Evolutionary conservation across 176 grass and related monocot genomes (phyloP).

Genomic region (Cenchrus purpureus): DNA sequence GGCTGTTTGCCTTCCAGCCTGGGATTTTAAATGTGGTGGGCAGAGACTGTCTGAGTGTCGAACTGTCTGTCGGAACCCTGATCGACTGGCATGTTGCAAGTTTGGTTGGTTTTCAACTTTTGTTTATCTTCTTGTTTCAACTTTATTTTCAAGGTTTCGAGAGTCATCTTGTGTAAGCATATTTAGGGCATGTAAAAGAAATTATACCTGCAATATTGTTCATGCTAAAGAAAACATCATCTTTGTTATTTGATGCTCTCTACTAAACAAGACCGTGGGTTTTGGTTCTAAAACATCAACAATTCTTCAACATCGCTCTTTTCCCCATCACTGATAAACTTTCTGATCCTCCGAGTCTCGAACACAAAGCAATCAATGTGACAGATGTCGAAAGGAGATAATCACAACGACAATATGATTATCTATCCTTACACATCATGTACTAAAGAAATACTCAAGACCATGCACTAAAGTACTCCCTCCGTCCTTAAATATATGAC

Average conservation of each 20-base stretch:
- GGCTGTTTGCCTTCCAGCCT: slow-evolving; percentile 21
- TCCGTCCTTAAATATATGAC: too few species aligned
- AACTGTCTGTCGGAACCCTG: slow-evolving; percentile 4
- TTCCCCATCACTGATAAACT: background rate
- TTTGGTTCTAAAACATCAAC: background rate
- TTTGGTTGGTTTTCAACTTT: background rate
- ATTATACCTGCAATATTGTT: background rate
- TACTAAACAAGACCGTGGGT: background rate
- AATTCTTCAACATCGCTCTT: background rate
- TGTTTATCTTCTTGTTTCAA: background rate
- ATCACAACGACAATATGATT: background rate
- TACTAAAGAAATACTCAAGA: background rate
- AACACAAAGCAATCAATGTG: background rate
- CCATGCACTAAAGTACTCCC: too few species aligned
- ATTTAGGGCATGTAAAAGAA: background rate
- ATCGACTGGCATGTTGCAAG: background rate
- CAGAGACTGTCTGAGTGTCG: slow-evolving; percentile 2
- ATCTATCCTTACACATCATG: background rate
- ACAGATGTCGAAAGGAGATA: background rate
- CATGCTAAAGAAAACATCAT: background rate
- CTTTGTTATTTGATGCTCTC: background rate
- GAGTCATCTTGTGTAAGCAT: background rate
- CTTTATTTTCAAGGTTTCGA: too few species aligned
- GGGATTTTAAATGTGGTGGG: slow-evolving; percentile 2
- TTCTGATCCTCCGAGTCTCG: background rate